Evolutionary conservation across 2,329 filamentous ascomycete species (phyloP).

Genomic region (Sclerotinia nivalis): DNA sequence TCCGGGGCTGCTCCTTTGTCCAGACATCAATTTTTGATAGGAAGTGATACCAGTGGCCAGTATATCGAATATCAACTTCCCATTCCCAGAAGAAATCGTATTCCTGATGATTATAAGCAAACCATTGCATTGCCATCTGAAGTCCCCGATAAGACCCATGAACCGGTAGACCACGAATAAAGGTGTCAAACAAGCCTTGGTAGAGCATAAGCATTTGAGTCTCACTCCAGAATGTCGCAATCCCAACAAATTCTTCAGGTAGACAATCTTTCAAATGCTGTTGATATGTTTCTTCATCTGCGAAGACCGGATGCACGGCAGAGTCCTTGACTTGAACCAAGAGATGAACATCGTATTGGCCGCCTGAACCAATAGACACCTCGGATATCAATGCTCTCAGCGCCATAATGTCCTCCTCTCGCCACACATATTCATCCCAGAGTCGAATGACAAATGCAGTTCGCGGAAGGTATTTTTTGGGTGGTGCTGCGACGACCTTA

Average conservation of each 20-base stretch:
- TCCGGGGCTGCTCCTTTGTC: constrained; percentile 72
- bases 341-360: constrained; percentile 83
- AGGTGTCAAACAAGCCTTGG: constrained; percentile 80
- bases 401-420: constrained; percentile 77
- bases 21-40: constrained; percentile 69
- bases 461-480: constrained; percentile 48
- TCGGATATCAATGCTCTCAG: constrained; percentile 83
- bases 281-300: constrained; percentile 67
- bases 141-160: constrained; percentile 92
- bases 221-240: constrained; percentile 92
- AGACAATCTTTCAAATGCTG: constrained; percentile 67
- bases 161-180: constrained; percentile 68
- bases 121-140: constrained; percentile 93
- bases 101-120: constrained; percentile 83
- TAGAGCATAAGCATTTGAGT: constrained; percentile 91
- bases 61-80: constrained; percentile 93
- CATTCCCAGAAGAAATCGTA: constrained; percentile 94
- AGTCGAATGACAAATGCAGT: constrained; percentile 81
- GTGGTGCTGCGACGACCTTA: constrained; percentile 18
- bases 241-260: constrained; percentile 81
- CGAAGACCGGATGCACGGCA: constrained; percentile 76
- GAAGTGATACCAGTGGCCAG: constrained; percentile 79
- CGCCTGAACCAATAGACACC: constrained; percentile 75
- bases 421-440: constrained; percentile 79
- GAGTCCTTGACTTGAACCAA: constrained; percentile 83